phyloP scores from a whole-genome alignment of 192 early-diverging fungal species.

The Coemansia sp. region DNA sequence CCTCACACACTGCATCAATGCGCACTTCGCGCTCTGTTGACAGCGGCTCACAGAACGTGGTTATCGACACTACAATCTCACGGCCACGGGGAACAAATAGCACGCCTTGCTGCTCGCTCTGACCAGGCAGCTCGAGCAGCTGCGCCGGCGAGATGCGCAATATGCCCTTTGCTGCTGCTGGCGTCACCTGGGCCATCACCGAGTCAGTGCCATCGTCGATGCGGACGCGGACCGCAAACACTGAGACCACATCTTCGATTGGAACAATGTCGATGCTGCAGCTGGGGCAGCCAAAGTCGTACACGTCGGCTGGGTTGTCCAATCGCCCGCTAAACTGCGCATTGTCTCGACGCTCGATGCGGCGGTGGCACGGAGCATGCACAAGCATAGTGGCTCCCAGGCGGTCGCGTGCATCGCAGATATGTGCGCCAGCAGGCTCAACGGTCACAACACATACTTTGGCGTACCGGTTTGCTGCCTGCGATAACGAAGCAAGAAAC shows the following conservation, averaged over 20 bases:
- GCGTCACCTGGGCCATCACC: background rate
- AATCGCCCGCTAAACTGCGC: slow-evolving; percentile 2
- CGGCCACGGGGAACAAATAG: slow-evolving; percentile 19
- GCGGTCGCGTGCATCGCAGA: slow-evolving; percentile 40
- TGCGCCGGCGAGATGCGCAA: slow-evolving; percentile 27
- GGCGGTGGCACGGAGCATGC: slow-evolving; percentile 20
- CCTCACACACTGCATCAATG: slow-evolving; percentile 33
- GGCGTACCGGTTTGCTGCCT: slow-evolving; percentile 17
- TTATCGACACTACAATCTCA: slow-evolving; percentile 32
- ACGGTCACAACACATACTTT: slow-evolving; percentile 20
- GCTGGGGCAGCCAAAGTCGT: slow-evolving; percentile 26
- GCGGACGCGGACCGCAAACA: slow-evolving; percentile 12
- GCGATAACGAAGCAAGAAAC: slow-evolving; percentile 7
- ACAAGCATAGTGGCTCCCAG: slow-evolving; percentile 34
- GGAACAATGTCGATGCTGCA: slow-evolving; percentile 10
- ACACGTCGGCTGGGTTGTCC: slow-evolving; percentile 25
- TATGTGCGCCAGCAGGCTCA: background rate
- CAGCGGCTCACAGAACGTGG: slow-evolving; percentile 22
- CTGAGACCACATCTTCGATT: slow-evolving; percentile 14
- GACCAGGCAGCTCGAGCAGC: slow-evolving; percentile 31
- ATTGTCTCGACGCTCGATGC: slow-evolving; percentile 1
- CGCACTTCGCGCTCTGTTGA: slow-evolving; percentile 13
- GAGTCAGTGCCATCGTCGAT: slow-evolving; percentile 40
- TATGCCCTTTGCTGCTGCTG: slow-evolving; percentile 16
- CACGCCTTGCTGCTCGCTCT: slow-evolving; percentile 16